Evolutionary conservation across 331 rosid species (phyloP), one percentile per base, ranked within the genome.

Genomic region (Ulmus americana): DNA sequence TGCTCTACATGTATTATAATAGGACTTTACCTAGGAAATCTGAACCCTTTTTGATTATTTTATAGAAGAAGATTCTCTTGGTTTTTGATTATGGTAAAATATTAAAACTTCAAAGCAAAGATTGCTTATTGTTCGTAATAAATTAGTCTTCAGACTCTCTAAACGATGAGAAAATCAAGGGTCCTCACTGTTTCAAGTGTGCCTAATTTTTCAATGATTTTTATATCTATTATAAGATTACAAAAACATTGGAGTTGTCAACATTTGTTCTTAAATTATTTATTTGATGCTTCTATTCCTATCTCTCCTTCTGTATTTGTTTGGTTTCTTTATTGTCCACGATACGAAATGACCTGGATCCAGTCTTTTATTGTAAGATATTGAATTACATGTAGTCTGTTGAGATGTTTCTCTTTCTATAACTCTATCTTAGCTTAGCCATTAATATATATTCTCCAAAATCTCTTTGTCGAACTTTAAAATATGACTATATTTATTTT

Each of bases 321-420:
- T 4, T 44, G 59, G 57, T 61, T 78, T 70, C 53, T 83, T 80
- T 79, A 55, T 80, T 65, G 39, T 70, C 65, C 44, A 67, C 81
- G 78, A 83, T 88, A 71, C 76, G 47, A 47, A 39, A 64, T 83
- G 87, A 80, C 84, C 95, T 85, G 89, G 89, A 85, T 87, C 84
- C 86, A 81, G 81, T 85, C 64, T 69, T 67, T 38, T 69, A 55
- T 47, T 62, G 66, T 77, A 64, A 49, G 61, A 55, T 70, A 68
- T 61, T 68, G 61, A 65, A 55, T 13, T 63, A 45, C 85, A 73
- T 59, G 82, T 71, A 63, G n/a, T 69, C 69, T 74, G 55, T 67
- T 77, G 70, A 74, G 40, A 52, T 60, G 55, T 65, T 51, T 50
- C 58, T 72, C 77, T 60, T 60, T 51, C 57, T 67, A 65, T 61